Conservation (phyloP, 129 eudicot genomes). For the Flaveria robusta region DNA sequence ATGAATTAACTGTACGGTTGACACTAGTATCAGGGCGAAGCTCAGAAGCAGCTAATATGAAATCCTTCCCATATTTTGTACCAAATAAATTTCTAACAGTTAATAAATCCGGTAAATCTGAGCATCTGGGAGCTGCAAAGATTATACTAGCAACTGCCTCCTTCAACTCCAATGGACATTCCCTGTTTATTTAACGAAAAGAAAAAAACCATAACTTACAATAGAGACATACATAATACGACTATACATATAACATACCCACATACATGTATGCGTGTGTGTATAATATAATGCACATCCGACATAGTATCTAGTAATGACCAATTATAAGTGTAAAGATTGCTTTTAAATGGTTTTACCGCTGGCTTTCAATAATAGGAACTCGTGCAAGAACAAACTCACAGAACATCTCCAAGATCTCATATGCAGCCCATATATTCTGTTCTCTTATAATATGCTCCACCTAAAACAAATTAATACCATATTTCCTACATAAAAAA, state of each 20-base stretch:
- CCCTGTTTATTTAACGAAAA: conserved; percentile 46
- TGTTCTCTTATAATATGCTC: conserved; percentile 95
- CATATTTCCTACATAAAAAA: background rate
- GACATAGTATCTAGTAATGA: too few species aligned
- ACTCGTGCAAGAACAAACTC: conserved; percentile 94
- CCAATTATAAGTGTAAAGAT: background rate
- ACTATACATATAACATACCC: too few species aligned
- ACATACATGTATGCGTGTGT: background rate
- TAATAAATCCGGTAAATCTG: conserved; percentile 90
- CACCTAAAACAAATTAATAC: conserved; percentile 48
- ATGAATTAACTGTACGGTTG: conserved; percentile 87
- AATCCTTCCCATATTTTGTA: conserved; percentile 93
- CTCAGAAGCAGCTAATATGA: conserved; percentile 85
- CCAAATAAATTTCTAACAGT: conserved; percentile 69
- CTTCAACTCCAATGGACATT: conserved; percentile 85
- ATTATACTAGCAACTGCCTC: conserved; percentile 98
- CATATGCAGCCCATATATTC: conserved; percentile 91
- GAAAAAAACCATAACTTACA: background rate
- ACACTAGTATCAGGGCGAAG: conserved; percentile 96
- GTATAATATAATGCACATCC: too few species aligned
- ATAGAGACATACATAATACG: background rate
- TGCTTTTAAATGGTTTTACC: conserved; percentile 40
- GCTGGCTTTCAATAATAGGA: conserved; percentile 93
- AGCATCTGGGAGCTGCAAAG: conserved; percentile 95
- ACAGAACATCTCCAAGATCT: conserved; percentile 88